phyloP scores from a whole-genome alignment of 2,329 filamentous ascomycete genomes.

The Lecanosticta acicola region DNA sequence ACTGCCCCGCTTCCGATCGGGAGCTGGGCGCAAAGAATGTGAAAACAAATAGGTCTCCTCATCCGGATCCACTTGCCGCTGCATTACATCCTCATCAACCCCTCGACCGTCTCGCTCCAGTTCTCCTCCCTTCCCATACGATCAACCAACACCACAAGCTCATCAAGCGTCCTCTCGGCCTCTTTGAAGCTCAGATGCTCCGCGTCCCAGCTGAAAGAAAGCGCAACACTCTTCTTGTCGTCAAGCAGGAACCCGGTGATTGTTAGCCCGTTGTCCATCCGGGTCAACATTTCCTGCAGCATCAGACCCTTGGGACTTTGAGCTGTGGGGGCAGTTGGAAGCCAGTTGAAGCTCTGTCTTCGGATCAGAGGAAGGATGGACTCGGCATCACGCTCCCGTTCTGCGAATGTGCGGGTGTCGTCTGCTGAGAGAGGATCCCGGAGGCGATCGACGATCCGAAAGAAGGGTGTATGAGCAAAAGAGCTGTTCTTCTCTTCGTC shows the following conservation, averaged over 20 bases:
- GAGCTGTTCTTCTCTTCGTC: slow-evolving; percentile 29
- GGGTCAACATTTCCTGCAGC: slow-evolving; percentile 29
- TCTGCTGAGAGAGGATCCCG: slow-evolving; percentile 25
- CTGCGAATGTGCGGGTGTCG: slow-evolving; percentile 27
- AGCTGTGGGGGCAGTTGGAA: slow-evolving; percentile 28
- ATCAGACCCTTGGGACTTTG: slow-evolving; percentile 26
- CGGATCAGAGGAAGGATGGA: slow-evolving; percentile 27
- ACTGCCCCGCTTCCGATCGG: no score
- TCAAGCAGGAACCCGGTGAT: slow-evolving; percentile 30
- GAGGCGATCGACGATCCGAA: slow-evolving; percentile 28
- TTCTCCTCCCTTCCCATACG: slow-evolving; percentile 27
- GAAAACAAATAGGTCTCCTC: not conserved
- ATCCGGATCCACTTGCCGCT: no score
- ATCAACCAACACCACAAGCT: slow-evolving; percentile 22
- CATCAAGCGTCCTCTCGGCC: slow-evolving; percentile 25
- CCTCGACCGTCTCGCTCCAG: slow-evolving; percentile 23
- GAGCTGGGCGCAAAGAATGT: no score
- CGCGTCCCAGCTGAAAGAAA: slow-evolving; percentile 31
- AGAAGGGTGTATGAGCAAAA: slow-evolving; percentile 29
- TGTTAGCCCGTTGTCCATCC: slow-evolving; percentile 32
- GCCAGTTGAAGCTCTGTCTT: slow-evolving; percentile 32
- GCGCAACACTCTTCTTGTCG: slow-evolving; percentile 27
- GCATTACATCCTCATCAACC: slow-evolving; percentile 24
- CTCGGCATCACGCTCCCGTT: slow-evolving; percentile 29
- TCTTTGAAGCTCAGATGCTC: slow-evolving; percentile 28